Evolutionary conservation across 768 basidiomycete species (phyloP), one percentile per base, ranked within the genome.

Genomic region (Kwoniella shandongensis): DNA sequence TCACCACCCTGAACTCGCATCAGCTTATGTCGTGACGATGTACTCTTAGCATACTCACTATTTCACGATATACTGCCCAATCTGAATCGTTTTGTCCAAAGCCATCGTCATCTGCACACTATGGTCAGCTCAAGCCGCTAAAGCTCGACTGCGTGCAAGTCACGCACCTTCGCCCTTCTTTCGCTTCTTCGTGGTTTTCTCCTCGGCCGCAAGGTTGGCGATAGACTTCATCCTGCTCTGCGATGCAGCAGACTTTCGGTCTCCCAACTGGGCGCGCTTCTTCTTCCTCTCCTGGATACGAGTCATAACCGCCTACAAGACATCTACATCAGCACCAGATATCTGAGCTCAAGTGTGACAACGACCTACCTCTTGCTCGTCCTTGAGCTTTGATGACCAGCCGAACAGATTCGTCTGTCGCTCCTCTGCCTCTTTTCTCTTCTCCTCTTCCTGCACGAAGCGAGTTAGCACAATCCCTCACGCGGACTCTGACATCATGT

Each of bases 181-280:
- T 51, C 88, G 65, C 65, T 77, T 84, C 73, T 88, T 88, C 80
- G 89, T 91, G 78, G 12, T 81, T 2, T 86, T 82, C 13, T 65
- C 88, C 57, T 98, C 96, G 1, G 86, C 86, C 0, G 96, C 94
- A 36, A 99, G 79, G 44, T 84, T 87, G 0, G 94, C 91, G 32
- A 99, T 96, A 61, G 84, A 89, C 79, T 94, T 94, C 94, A 97
- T 96, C 63, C 93, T 80, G 27, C 88, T 89, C 76, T 98, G 96
- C 0, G 93, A 86, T 17, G 91, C 93, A 12, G 93, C 90, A 63
- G 90, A 91, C 78, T 97, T 96, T 49, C 96, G 80, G 74, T 99
- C 92, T 26, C 81, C 86, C 44, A 98, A 78, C 13, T 91, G 91
- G 0, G 86, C 88, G 69, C 84, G 87, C 41, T 88, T 79, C 56